Evolutionary conservation across 306 rosid genomes (phyloP), one percentile per base, ranked within the genome.

Genomic region (Castanea mollissima): DNA sequence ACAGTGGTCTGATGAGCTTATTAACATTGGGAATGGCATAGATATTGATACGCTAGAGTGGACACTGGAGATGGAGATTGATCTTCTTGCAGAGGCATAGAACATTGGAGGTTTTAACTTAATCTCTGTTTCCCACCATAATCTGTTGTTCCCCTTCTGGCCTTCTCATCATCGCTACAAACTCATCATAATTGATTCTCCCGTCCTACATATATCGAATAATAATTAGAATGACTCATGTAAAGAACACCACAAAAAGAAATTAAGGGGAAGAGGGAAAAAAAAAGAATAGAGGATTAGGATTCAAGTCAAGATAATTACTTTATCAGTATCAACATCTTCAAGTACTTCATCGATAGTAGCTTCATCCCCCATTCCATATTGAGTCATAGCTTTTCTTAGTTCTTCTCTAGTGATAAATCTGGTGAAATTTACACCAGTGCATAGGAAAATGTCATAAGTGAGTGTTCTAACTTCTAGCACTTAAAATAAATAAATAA

Each of bases 331-430:
- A 71, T 93, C 98, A 20, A 91, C 96, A 38, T 96, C 99, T 27
- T 93, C 51, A 16, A 96, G 73, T 83, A 96, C 86, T 86, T 96
- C 99, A 54, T 96, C 92, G 35, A 96, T 89, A 0, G 89, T 83
- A 27, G 83, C 97, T 70, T 93, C 99, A 80, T 93, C 98, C 78
- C 96, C 98, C 97, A 93, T 89, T 27, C 87, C 90, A 77, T 88
- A 79, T 81, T 90, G 72, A 46, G 89, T 82, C 92, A 96, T 87
- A 41, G 93, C 99, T 75, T 91, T 91, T 86, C 88, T 85, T 56
- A 91, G 91, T 80, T 96, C 98, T 18, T 96, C 97, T 86, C 97
- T 90, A 56, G 99, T 90, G 78, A 96, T 89, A 77, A 76, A 96
- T 72, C 99, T 89, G 88, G 63, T 5, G 79, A 62, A 76, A 57